phyloP scores from a whole-genome alignment of 257 asterid species.

The Penstemon eatonii region DNA sequence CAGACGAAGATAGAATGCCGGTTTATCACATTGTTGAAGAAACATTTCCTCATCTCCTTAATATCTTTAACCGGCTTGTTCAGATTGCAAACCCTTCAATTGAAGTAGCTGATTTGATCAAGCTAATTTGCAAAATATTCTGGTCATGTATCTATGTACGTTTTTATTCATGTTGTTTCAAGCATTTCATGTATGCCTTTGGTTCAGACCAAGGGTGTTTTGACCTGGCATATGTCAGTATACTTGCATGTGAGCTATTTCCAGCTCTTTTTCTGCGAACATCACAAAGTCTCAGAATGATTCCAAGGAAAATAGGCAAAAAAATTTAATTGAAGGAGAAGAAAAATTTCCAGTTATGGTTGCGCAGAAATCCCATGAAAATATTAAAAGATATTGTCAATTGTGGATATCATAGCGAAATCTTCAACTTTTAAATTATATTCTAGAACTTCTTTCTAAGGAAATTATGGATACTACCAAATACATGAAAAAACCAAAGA shows the following conservation, averaged over 20 bases:
- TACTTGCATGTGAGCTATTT: not conserved
- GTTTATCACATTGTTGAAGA: conserved; percentile 84
- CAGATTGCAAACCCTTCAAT: conserved; percentile 75
- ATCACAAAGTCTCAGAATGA: not conserved
- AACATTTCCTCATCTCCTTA: conserved; percentile 86
- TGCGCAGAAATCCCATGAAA: not conserved
- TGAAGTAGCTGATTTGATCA: conserved; percentile 94
- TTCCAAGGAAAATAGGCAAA: not conserved
- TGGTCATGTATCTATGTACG: conserved; percentile 98
- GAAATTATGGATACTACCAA: no score
- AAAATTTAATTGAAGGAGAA: not conserved
- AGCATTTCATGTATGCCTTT: not conserved
- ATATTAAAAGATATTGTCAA: not conserved
- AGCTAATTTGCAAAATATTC: conserved; percentile 94
- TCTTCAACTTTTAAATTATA: not conserved
- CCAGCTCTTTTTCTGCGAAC: not conserved
- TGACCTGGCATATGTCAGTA: conserved; percentile 5
- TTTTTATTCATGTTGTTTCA: conserved; percentile 7
- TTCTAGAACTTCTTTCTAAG: no score
- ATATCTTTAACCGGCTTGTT: conserved; percentile 74
- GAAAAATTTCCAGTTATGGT: not conserved
- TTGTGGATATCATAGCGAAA: not conserved
- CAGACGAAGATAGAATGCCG: conserved; percentile 93
- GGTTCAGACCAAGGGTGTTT: conserved; percentile 11
- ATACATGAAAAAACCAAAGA: no score